Conservation (phyloP, 495 filamentous ascomycete species). For the Aspergillus indologenus region DNA sequence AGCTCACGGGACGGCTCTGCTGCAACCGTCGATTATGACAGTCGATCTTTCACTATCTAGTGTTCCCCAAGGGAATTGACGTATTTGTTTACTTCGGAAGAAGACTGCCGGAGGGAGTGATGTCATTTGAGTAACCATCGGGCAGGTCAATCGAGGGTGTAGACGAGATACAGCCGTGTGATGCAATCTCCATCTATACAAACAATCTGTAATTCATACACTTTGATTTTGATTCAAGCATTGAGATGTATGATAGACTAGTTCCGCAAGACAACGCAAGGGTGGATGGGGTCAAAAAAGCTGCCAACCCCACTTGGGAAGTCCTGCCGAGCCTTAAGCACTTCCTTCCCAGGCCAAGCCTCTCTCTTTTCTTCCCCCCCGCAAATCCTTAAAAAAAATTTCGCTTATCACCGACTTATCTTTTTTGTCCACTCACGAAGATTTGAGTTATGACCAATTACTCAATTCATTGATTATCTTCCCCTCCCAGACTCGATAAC, state of each 20-base stretch:
- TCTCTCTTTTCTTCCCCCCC: neutral
- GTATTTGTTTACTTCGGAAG: neutral
- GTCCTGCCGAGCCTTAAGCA: slow-evolving; percentile 8
- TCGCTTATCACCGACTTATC: slow-evolving; percentile 8
- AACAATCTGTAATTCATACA: too few species aligned
- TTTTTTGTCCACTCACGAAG: neutral
- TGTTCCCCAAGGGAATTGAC: neutral
- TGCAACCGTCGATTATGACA: too few species aligned
- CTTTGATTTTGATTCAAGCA: too few species aligned
- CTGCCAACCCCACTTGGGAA: slow-evolving; percentile 8
- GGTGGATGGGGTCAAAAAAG: neutral
- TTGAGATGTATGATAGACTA: too few species aligned
- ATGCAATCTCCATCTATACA: too few species aligned
- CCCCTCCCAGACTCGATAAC: neutral
- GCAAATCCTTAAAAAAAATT: slow-evolving; percentile 3
- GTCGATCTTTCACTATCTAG: too few species aligned
- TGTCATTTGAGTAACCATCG: neutral
- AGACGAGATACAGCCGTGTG: neutral
- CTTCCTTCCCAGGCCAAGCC: too few species aligned
- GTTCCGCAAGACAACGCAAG: too few species aligned
- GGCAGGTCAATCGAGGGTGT: neutral
- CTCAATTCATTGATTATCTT: slow-evolving; percentile 1
- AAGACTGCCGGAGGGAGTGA: neutral
- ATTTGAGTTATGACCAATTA: slow-evolving; percentile 3
- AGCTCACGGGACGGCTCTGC: too few species aligned